Evolutionary conservation across 768 basidiomycete genomes (phyloP), one percentile per base, ranked within the genome.

Genomic region (Boletus speciosus): DNA sequence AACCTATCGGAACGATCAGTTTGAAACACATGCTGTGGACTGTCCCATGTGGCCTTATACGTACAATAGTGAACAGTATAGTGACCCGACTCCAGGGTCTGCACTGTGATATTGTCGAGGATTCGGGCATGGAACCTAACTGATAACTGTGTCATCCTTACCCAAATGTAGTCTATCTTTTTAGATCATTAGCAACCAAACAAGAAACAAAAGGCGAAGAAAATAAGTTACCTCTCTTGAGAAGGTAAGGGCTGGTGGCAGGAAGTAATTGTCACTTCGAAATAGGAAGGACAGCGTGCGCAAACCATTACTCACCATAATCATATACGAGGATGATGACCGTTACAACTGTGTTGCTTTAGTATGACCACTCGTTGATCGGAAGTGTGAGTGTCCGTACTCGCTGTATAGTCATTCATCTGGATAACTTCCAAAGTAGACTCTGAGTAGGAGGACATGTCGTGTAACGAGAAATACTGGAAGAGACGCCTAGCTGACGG

Each of bases 141-240:
- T 8, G 9, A 23, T 12, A 16, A 11, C 2, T 2, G 7, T n/a
- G n/a, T 21, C 8, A 35, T 37, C 10, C 36, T 45, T n/a, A 58
- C 58, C 58, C 58, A 60, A 45, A 60, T n/a, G 23, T 56, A 36
- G 11, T 61, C 42, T 35, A 61, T 14, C 59, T 61, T 39, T 32
- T 19, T 19, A 12, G 7, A 32, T 25, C 16, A 27, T 55, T 35
- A 45, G 37, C 7, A 1, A 49, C 43, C 25, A 21, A 37, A 21
- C 25, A 12, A 21, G 7, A 5, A 25, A 4, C 23, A 2, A 11
- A 10, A 27, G 6, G n/a, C 9, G 21, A 25, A n/a, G 11, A 15
- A 35, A 15, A 23, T 15, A 19, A 27, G 0, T 25, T 47, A 61
- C 60, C 48, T 61, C 60, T 43, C 41, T 34, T 12, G 60, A n/a